Evolutionary conservation across 495 filamentous ascomycete genomes (phyloP).

Genomic region (Penicillium subrubescens): DNA sequence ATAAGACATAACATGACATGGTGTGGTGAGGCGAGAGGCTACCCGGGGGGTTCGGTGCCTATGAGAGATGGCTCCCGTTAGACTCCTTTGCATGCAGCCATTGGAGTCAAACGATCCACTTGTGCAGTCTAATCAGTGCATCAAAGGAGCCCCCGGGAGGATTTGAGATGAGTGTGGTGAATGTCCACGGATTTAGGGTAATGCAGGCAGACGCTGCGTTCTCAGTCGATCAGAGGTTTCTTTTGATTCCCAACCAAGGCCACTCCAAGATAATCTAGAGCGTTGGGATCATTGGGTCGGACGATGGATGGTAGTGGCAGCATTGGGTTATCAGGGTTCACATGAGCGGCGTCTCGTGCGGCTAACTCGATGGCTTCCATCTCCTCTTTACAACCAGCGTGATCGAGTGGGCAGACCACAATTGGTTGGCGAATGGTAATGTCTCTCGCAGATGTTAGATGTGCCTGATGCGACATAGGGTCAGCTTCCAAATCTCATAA

Average conservation of each 20-base stretch:
- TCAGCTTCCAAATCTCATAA: not conserved
- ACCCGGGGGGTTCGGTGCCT: not conserved
- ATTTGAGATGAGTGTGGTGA: not conserved
- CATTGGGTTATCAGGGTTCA: slow-evolving; percentile 87
- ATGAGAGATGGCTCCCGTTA: not conserved
- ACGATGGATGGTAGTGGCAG: slow-evolving; percentile 82
- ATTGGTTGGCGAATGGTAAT: slow-evolving; percentile 91
- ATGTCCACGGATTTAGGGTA: not conserved
- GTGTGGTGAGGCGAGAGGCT: slow-evolving; percentile 8
- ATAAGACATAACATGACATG: slow-evolving; percentile 38
- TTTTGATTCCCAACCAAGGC: slow-evolving; percentile 83
- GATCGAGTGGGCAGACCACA: slow-evolving; percentile 93
- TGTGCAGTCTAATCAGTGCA: not conserved
- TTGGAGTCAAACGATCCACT: not conserved
- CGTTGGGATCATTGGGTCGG: slow-evolving; percentile 71
- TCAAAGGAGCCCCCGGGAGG: not conserved
- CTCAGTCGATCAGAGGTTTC: slow-evolving; percentile 86
- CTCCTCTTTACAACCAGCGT: slow-evolving; percentile 94
- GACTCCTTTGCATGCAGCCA: not conserved
- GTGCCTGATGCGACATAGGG: slow-evolving; percentile 60
- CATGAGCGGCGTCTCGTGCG: slow-evolving; percentile 83
- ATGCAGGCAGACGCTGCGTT: not conserved
- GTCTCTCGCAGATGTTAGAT: slow-evolving; percentile 87
- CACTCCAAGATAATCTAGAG: slow-evolving; percentile 75
- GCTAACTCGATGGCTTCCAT: slow-evolving; percentile 97